A percentile compares a stretch with the other conserved stretches of the same genome.
Conservation (phyloP, 2,329 filamentous ascomycete genomes). For the Hypoxylon sp. region DNA sequence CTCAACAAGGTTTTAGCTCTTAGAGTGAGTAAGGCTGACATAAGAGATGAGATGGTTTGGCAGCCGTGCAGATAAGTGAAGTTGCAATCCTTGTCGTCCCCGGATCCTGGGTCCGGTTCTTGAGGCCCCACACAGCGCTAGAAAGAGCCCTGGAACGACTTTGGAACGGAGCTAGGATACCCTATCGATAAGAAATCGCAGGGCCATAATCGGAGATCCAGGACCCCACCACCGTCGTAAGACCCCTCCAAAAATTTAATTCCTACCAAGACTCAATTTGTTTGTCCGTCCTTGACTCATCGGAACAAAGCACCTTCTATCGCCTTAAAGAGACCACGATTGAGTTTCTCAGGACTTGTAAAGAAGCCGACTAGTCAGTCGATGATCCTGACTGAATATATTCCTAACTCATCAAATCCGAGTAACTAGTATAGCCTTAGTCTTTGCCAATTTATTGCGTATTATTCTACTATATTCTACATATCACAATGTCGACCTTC, state of each 20-base stretch:
- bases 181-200: constrained; percentile 33
- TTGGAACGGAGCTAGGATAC: not conserved
- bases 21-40: constrained; percentile 1
- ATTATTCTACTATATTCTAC: constrained; percentile 8
- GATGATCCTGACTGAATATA: not conserved
- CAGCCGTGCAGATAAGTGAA: constrained; percentile 6
- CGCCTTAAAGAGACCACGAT: constrained; percentile 17
- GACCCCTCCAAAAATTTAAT: constrained; percentile 23
- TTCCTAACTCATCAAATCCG: not conserved
- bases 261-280: constrained; percentile 2
- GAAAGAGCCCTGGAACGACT: not conserved
- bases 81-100: constrained; percentile 8
- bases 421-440: constrained; percentile 4
- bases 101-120: not conserved
- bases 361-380: not conserved
- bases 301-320: constrained; percentile 31
- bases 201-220: constrained; percentile 30
- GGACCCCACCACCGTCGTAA: constrained; percentile 32
- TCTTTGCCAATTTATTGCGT: not conserved
- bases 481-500: constrained; percentile 85
- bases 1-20: not conserved
- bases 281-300: constrained; percentile 37
- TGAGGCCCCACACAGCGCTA: not conserved
- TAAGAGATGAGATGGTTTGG: constrained; percentile 4
- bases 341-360: not conserved